Evolutionary conservation across 495 filamentous ascomycete species (phyloP).

Genomic region (Neurospora terricola): DNA sequence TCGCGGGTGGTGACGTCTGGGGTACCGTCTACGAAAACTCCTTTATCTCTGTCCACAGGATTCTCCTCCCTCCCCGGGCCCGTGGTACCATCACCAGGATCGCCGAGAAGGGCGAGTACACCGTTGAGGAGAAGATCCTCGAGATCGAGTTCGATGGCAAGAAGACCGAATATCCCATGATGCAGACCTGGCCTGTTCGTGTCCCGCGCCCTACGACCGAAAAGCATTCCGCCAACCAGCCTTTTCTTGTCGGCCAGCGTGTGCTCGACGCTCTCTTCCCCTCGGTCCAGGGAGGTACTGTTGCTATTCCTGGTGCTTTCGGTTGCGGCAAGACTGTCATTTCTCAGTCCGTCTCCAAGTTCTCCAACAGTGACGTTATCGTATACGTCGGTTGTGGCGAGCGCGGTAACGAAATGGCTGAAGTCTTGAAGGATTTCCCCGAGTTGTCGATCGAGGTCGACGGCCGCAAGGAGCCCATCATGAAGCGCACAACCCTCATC

Average conservation of each 20-base stretch:
- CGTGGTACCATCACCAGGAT: slow-evolving; percentile 87
- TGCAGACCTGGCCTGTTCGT: slow-evolving; percentile 99
- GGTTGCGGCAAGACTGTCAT: slow-evolving; percentile 99
- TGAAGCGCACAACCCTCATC: slow-evolving; percentile 98
- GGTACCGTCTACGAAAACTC: slow-evolving; percentile 94
- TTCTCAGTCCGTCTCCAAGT: slow-evolving; percentile 95
- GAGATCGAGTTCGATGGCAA: slow-evolving; percentile 96
- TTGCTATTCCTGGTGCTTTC: slow-evolving; percentile 97
- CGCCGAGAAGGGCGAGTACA: slow-evolving; percentile 81
- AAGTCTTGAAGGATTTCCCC: slow-evolving; percentile 99
- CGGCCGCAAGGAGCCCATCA: slow-evolving; percentile 94
- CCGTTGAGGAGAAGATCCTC: slow-evolving; percentile 85
- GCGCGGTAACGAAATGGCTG: slow-evolving; percentile 98
- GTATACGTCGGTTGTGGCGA: slow-evolving; percentile 98
- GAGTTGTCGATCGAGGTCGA: slow-evolving; percentile 85
- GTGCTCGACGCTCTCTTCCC: slow-evolving; percentile 98
- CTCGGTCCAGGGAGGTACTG: slow-evolving; percentile 91
- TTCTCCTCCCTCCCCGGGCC: slow-evolving; percentile 84
- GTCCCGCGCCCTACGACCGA: slow-evolving; percentile 84
- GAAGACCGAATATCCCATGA: slow-evolving; percentile 88
- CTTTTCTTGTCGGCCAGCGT: slow-evolving; percentile 92
- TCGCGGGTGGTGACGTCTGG: slow-evolving; percentile 92
- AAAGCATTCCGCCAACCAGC: slow-evolving; percentile 75
- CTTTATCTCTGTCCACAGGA: slow-evolving; percentile 88
- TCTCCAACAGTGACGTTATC: slow-evolving; percentile 98